A percentile compares a stretch with the other conserved stretches of the same genome.
These are phyloP conservation scores for Lobulomyces angularis DNA, from an alignment of 192 early-diverging fungal genomes.

Conservation along the genomic window DNA sequence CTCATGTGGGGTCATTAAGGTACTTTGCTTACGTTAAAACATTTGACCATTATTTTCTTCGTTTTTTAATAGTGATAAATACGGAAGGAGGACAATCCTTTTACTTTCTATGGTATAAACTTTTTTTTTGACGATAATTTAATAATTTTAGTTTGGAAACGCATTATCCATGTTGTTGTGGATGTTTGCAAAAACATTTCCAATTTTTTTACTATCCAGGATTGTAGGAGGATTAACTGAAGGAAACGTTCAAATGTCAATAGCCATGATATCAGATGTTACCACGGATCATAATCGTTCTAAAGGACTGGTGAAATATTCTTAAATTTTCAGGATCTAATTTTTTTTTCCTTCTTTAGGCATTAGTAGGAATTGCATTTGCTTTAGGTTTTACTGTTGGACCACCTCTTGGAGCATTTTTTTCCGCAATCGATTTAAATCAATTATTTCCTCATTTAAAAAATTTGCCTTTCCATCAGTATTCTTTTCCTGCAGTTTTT, in stretches of 20 bases:
- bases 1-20: slow-evolving; percentile 67
- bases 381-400: slow-evolving; percentile 91
- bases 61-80: too few relatives aligned
- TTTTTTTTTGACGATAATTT: not conserved
- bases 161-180: slow-evolving; percentile 77
- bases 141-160: slow-evolving; percentile 60
- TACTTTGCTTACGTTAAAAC: too few relatives aligned
- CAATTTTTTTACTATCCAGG: slow-evolving; percentile 69
- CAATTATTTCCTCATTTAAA: slow-evolving; percentile 18
- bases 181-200: slow-evolving; percentile 75
- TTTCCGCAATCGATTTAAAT: slow-evolving; percentile 32
- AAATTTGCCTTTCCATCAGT: slow-evolving; percentile 47
- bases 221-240: slow-evolving; percentile 89
- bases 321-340: slow-evolving; percentile 2
- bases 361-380: slow-evolving; percentile 93
- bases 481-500: slow-evolving; percentile 78
- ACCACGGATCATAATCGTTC: slow-evolving; percentile 67
- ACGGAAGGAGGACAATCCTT: slow-evolving; percentile 69
- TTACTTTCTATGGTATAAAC: slow-evolving; percentile 68
- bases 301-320: slow-evolving; percentile 51
- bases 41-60: too few relatives aligned
- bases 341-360: slow-evolving; percentile 30
- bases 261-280: slow-evolving; percentile 90
- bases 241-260: slow-evolving; percentile 93
- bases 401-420: slow-evolving; percentile 67